These are phyloP conservation scores for Epichloe sibirici DNA, from an alignment of 2,329 filamentous ascomycete species.

Conservation along the genomic window DNA sequence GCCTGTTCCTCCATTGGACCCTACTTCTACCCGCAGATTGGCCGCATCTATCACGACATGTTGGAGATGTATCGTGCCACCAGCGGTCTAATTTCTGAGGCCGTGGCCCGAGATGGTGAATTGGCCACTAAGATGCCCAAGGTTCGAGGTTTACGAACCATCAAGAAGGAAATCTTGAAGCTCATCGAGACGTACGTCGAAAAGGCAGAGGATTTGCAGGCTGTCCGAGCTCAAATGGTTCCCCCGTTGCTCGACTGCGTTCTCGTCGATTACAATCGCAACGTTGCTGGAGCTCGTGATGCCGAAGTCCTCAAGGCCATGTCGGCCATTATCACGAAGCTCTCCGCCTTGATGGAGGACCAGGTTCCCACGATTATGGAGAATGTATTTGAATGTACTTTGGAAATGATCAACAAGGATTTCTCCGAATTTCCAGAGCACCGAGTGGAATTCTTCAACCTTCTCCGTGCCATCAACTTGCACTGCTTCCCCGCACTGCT, in stretches of 20 bases:
- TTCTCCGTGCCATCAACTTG: constrained; percentile 88
- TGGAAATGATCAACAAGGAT: constrained; percentile 99
- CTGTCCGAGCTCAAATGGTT: constrained; percentile 87
- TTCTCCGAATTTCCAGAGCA: constrained; percentile 99
- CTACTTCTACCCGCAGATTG: constrained; percentile 97
- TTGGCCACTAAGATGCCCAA: constrained; percentile 96
- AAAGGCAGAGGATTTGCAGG: constrained; percentile 90
- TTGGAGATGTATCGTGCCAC: constrained; percentile 97
- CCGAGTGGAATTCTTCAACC: constrained; percentile 98
- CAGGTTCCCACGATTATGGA: constrained; percentile 97
- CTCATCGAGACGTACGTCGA: constrained; percentile 97
- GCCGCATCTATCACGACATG: constrained; percentile 96
- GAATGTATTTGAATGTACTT: constrained; percentile 93
- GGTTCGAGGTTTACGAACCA: constrained; percentile 86
- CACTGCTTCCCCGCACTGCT: constrained; percentile 92
- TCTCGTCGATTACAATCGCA: constrained; percentile 90
- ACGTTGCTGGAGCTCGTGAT: constrained; percentile 89
- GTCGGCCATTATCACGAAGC: constrained; percentile 92
- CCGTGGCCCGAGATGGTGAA: constrained; percentile 78
- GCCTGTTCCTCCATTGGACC: constrained; percentile 91
- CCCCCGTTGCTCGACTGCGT: constrained; percentile 92
- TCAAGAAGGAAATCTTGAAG: constrained; percentile 99
- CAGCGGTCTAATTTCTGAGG: constrained; percentile 90
- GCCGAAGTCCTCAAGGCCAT: constrained; percentile 95
- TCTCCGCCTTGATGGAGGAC: constrained; percentile 95